Evolutionary conservation across 495 filamentous ascomycete species (phyloP), one percentile per base, ranked within the genome.

Genomic region (Jackrogersella multiformis): DNA sequence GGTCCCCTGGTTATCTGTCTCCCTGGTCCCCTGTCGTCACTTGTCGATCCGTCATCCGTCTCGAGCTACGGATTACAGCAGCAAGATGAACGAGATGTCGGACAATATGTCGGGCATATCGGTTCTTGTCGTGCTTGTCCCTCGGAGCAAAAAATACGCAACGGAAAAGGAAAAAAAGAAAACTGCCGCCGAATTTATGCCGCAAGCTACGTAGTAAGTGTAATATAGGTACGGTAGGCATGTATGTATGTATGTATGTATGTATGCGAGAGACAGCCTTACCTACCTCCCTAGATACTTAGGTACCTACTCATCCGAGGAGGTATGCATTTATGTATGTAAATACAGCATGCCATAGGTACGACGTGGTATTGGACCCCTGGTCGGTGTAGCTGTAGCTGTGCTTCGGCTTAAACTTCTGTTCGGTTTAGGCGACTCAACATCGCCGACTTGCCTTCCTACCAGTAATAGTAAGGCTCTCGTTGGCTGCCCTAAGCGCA

Each of bases 1-100:
- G 54, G 63, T 63, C 59, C 68, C 66, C n/a, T n/a, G n/a, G n/a
- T n/a, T n/a, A n/a, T n/a, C n/a, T 69, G 54, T 64, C 64, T 68
- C 64, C 51, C 28, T 64, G n/a, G 51, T 69, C 60, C 66, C 66
- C 55, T 67, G 58, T 49, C 64, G 56, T 56, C 54, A 64, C 62
- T 35, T 64, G 42, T 54, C 63, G 59, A 67, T 67, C 63, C 36
- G 39, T 24, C 38, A 44, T 60, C 54, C 56, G 56, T 51, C 48
- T 54, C 39, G 30, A 49, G 28, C 35, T 39, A 52, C 49, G 42
- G 15, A 32, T 21, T 26, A 46, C 41, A 38, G 30, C 52, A 42
- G 44, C 7, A 38, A 23, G 28, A 39, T 30, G 32, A 58, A 26
- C 23, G 20, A 68, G 28, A 56, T 53, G 46, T 52, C 57, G 59